phyloP scores from a whole-genome alignment of 2,329 filamentous ascomycete genomes.

The Colletotrichum navitas region DNA sequence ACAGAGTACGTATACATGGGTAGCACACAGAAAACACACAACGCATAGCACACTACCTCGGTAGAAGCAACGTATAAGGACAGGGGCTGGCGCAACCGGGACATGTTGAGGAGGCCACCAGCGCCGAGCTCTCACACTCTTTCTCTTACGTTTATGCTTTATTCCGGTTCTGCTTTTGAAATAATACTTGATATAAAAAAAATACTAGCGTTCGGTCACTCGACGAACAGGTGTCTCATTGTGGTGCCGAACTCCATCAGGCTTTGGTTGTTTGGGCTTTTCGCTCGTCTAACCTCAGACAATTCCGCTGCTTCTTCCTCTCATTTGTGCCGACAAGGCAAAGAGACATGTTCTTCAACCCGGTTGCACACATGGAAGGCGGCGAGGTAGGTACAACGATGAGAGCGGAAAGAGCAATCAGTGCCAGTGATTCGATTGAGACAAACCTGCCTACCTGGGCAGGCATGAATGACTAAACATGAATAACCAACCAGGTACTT shows the following conservation, averaged over 20 bases:
- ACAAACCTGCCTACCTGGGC: neutral
- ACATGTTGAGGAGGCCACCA: neutral
- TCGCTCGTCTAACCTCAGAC: neutral
- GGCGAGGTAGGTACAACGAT: slow-evolving; percentile 20
- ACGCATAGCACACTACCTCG: too few species aligned
- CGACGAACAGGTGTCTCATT: neutral
- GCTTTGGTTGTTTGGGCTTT: neutral
- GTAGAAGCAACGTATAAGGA: too few species aligned
- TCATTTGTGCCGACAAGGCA: neutral
- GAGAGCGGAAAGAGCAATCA: slow-evolving; percentile 15
- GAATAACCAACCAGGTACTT: slow-evolving; percentile 19
- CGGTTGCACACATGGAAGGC: slow-evolving; percentile 10
- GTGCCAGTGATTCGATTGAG: slow-evolving; percentile 12
- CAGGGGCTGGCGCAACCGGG: neutral
- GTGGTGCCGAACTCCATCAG: neutral
- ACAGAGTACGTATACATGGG: too few species aligned
- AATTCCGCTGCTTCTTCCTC: neutral
- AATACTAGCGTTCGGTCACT: neutral
- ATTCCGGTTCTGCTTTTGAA: neutral
- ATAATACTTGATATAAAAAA: too few species aligned
- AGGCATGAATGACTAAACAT: slow-evolving; percentile 1
- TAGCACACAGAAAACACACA: neutral
- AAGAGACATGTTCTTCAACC: slow-evolving; percentile 2
- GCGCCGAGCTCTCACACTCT: neutral
- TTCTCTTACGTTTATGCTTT: neutral